Evolutionary conservation across 2,329 filamentous ascomycete genomes (phyloP).

Genomic region (Epichloe coenophiala): DNA sequence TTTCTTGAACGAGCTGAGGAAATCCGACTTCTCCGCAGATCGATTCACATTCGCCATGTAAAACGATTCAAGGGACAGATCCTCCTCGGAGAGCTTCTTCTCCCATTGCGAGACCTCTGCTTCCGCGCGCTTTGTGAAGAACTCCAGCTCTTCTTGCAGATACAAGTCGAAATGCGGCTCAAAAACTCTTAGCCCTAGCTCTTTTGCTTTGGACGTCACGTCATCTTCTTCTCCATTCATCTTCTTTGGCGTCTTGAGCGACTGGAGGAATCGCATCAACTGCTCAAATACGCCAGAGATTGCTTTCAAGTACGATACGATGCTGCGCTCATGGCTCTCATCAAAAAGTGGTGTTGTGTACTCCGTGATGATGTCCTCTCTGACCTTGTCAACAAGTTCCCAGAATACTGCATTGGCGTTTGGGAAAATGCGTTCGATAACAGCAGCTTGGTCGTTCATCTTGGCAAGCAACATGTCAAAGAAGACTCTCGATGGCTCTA

Average conservation of each 20-base stretch:
- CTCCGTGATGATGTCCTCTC: slow-evolving; percentile 72
- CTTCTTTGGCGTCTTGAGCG: slow-evolving; percentile 49
- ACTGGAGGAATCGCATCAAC: slow-evolving; percentile 61
- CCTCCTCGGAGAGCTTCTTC: slow-evolving; percentile 79
- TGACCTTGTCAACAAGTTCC: slow-evolving; percentile 67
- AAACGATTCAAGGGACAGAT: slow-evolving; percentile 80
- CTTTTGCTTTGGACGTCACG: slow-evolving; percentile 50
- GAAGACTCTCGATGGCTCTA: slow-evolving; percentile 71
- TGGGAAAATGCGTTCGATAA: slow-evolving; percentile 77
- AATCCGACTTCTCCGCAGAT: slow-evolving; percentile 92
- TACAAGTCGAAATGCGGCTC: slow-evolving; percentile 92
- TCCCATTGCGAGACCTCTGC: slow-evolving; percentile 76
- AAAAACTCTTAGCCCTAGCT: slow-evolving; percentile 60
- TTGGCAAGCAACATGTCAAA: slow-evolving; percentile 62
- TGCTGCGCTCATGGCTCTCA: slow-evolving; percentile 64
- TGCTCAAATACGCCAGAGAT: slow-evolving; percentile 84
- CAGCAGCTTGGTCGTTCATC: slow-evolving; percentile 66
- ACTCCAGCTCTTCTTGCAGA: slow-evolving; percentile 77
- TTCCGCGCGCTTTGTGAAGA: slow-evolving; percentile 66
- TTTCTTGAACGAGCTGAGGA: slow-evolving; percentile 91
- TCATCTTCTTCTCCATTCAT: slow-evolving; percentile 37
- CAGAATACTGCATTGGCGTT: slow-evolving; percentile 57
- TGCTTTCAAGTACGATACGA: slow-evolving; percentile 69
- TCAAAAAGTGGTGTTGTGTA: slow-evolving; percentile 80
- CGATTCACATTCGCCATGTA: slow-evolving; percentile 93